Evolutionary conservation across 2,329 filamentous ascomycete species (phyloP).

Genomic region (Aspergillus puulaauensis): DNA sequence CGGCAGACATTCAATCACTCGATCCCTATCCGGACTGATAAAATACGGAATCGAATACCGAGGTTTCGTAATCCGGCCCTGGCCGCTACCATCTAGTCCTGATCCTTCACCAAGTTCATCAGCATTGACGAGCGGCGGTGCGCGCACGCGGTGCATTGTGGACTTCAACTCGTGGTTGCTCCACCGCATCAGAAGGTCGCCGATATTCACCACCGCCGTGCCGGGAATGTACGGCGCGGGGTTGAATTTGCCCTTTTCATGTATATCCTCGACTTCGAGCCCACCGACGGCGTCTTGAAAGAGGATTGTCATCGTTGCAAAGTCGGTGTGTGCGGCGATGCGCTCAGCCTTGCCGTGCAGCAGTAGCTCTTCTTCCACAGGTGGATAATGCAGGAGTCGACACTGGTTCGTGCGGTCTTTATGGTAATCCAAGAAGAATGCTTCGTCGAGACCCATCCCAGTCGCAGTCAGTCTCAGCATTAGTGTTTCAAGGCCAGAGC

Average conservation of each 20-base stretch:
- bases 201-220: constrained; percentile 6
- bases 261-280: constrained; percentile 7
- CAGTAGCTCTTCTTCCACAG: constrained; percentile 6
- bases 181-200: constrained; percentile 4
- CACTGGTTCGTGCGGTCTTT: constrained; percentile 12
- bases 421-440: neutral
- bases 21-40: neutral
- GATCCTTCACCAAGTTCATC: neutral
- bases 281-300: constrained; percentile 19
- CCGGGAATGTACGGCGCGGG: constrained; percentile 1
- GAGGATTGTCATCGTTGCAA: constrained; percentile 17
- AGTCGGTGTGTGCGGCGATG: constrained; percentile 18
- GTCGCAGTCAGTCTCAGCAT: neutral
- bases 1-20: constrained; percentile 3
- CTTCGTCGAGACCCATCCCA: neutral
- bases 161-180: constrained; percentile 4
- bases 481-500: neutral
- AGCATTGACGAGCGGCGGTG: neutral
- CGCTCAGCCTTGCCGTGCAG: neutral
- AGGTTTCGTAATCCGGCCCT: neutral
- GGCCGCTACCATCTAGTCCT: too few species aligned
- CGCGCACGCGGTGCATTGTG: constrained; percentile 2
- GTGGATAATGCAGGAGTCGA: constrained; percentile 16
- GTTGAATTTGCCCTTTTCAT: neutral
- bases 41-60: constrained; percentile 7